Evolutionary conservation across 2,329 filamentous ascomycete species (phyloP).

Genomic region (Colletotrichum eremochloae): DNA sequence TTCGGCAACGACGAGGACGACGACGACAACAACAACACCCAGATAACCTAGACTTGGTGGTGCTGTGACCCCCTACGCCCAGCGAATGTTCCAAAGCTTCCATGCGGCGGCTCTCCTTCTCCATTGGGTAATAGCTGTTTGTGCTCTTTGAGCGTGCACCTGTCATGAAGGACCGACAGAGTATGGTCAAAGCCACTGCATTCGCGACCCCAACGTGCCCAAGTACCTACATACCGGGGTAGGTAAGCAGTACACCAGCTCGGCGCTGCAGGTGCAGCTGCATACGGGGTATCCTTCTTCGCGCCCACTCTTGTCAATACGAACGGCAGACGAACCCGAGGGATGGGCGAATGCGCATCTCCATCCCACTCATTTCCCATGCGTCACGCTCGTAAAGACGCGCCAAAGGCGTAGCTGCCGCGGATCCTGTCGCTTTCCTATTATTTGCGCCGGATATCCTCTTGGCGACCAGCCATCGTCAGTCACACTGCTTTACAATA

Average conservation of each 20-base stretch:
- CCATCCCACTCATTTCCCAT: constrained; percentile 35
- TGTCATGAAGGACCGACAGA: constrained; percentile 26
- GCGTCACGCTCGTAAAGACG: constrained; percentile 15
- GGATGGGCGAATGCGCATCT: constrained; percentile 12
- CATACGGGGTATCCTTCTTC: constrained; percentile 4
- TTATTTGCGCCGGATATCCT: constrained; percentile 15
- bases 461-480: constrained; percentile 18
- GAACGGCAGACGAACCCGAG: constrained; percentile 3
- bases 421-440: constrained; percentile 18
- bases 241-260: neutral
- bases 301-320: constrained; percentile 5
- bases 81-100: constrained; percentile 42
- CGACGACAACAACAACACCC: constrained; percentile 4
- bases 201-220: neutral
- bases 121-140: constrained; percentile 27
- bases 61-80: constrained; percentile 34
- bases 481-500: constrained; percentile 7
- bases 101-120: constrained; percentile 32
- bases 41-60: constrained; percentile 36
- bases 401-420: constrained; percentile 4
- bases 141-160: constrained; percentile 21
- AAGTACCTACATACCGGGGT: neutral
- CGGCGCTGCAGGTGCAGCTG: neutral
- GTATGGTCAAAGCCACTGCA: constrained; percentile 34
- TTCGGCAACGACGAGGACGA: neutral